Base-by-base conservation (phyloP, 1,284 basidiomycete species). In the Boletus mariae region DNA sequence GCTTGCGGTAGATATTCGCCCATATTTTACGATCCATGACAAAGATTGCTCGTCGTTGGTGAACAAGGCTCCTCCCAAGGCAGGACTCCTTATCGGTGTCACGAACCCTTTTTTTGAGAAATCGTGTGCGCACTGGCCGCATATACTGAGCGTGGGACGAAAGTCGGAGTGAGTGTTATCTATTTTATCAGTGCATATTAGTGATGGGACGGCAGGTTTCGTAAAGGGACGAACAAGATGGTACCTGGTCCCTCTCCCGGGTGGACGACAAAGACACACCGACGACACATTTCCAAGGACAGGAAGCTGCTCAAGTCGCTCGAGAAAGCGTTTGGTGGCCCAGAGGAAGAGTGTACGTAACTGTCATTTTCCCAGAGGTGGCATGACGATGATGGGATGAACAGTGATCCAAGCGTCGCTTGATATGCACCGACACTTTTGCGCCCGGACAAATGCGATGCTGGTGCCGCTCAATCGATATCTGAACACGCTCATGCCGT, bases 11-110 rank as follows among this genome's bases (percentile, higher is more conserved):
- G 95, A 98, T 66, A 85, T 93, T 62, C 80, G 95, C 8, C 96
- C 95, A 0, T 98, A 96, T 69, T 91, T 98, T 61, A 97, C 94
- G 15, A 94, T 98, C 56, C 95, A 98, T 67, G 96, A 98, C 63
- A 82, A 81, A 38, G 94, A 98, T 61, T 88, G 93, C 61, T 66
- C 80, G 0, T 65, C 79, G 0, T 69, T 98, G 4, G 85, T 96
- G 31, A 92, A 92, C 64, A 84, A 87, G 57, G 83, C 90, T 44
- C 85, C 92, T 57, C 95, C 96, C 0, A 87, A 88, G 62, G 75
- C 89, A 0, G 96, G 95, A 0, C 73, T 93, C 0, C 68, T 98
- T 1, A 73, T 98, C 1, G 94, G 96, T 9, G 92, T 95, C 1
- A 98, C 96, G 8, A 99, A 98, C 64, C 96, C 96, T 0, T 90